phyloP scores from a whole-genome alignment of 441 rosid species.

The Cnidoscolus chayamansa region DNA sequence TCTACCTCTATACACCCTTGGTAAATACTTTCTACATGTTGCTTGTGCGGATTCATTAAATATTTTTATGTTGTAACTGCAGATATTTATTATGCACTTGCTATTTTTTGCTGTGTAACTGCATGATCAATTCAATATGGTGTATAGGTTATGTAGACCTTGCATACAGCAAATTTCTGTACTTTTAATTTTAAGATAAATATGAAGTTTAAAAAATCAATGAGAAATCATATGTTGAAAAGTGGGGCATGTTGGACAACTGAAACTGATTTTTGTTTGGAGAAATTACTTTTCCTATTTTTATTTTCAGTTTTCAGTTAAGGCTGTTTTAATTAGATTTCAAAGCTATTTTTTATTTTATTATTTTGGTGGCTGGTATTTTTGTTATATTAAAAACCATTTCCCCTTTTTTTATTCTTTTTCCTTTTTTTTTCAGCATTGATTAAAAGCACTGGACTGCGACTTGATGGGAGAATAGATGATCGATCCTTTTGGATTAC shows the following conservation, averaged over 20 bases:
- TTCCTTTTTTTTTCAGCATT: slow-evolving; percentile 48
- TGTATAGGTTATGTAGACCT: neutral
- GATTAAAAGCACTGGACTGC: slow-evolving; percentile 71
- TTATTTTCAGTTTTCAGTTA: neutral
- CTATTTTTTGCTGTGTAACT: neutral
- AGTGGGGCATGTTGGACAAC: neutral
- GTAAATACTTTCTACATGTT: slow-evolving; percentile 36
- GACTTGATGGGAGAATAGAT: slow-evolving; percentile 83
- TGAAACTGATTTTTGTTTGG: neutral
- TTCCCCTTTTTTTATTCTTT: slow-evolving; percentile 3
- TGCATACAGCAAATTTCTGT: neutral
- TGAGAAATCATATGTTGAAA: neutral
- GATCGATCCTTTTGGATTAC: slow-evolving; percentile 89
- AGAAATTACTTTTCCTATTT: neutral
- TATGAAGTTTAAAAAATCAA: neutral
- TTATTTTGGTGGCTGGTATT: neutral
- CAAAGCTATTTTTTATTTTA: neutral
- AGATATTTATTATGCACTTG: neutral
- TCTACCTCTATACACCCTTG: slow-evolving; percentile 86
- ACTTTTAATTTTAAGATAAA: neutral
- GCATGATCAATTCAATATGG: neutral
- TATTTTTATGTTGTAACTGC: neutral
- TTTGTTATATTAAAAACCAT: neutral
- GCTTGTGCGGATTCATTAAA: neutral
- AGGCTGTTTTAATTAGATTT: neutral